phyloP scores from a whole-genome alignment of 768 basidiomycete genomes.

The Phanerodontia chrysosporium region DNA sequence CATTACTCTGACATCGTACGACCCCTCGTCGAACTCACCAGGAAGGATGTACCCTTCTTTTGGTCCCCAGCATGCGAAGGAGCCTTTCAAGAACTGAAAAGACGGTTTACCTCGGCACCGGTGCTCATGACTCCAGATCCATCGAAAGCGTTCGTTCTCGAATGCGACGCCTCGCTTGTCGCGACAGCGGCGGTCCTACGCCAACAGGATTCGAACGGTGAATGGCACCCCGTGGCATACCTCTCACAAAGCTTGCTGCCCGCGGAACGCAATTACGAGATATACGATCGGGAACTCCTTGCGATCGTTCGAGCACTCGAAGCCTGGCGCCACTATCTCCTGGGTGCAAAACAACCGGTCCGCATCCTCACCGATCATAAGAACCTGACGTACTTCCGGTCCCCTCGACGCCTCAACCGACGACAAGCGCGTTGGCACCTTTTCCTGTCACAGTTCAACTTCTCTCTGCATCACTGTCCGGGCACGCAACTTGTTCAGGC shows the following conservation, averaged over 20 bases:
- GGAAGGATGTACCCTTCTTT: constrained; percentile 6
- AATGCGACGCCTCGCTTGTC: constrained; percentile 20
- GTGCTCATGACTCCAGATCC: constrained; percentile 13
- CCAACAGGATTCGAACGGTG: constrained; percentile 16
- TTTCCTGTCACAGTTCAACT: constrained; percentile 15
- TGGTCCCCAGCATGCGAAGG: constrained; percentile 13
- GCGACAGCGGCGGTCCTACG: constrained; percentile 27
- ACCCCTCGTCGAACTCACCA: constrained; percentile 16
- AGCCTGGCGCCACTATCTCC: constrained; percentile 24
- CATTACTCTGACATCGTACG: constrained; percentile 20
- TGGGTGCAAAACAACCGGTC: constrained; percentile 12
- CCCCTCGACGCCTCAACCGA: constrained; percentile 21
- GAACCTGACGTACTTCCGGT: constrained; percentile 26
- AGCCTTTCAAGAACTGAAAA: constrained; percentile 21
- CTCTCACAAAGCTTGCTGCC: constrained; percentile 7
- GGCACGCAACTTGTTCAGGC: constrained; percentile 3
- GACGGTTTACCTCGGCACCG: constrained; percentile 13
- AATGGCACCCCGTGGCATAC: constrained; percentile 12
- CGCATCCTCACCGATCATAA: constrained; percentile 28
- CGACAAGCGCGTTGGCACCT: constrained; percentile 31
- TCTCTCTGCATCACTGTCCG: constrained; percentile 6
- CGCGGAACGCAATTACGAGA: constrained; percentile 27
- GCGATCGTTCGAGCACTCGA: constrained; percentile 28
- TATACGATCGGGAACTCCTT: constrained; percentile 35
- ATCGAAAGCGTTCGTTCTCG: constrained; percentile 11